phyloP scores from a whole-genome alignment of 2,329 filamentous ascomycete genomes.

The Calonectria henricotiae region DNA sequence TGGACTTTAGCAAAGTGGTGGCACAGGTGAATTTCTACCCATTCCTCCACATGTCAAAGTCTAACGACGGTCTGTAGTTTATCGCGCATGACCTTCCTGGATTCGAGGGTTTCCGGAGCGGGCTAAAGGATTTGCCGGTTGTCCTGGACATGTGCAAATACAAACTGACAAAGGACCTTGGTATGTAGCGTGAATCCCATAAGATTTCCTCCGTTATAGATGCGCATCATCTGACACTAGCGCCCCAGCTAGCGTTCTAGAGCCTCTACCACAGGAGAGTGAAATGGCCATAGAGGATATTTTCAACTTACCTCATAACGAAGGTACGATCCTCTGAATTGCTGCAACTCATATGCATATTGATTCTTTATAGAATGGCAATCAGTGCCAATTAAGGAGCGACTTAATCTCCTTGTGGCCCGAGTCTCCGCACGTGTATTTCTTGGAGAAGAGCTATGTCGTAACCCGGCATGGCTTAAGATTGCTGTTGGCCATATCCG shows the following conservation, averaged over 20 bases:
- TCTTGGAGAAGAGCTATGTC: slow-evolving; percentile 13
- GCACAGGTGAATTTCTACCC: slow-evolving; percentile 1
- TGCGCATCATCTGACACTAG: background rate
- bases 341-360: background rate
- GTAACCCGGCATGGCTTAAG: slow-evolving; percentile 10
- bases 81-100: slow-evolving; percentile 16
- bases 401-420: background rate
- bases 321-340: background rate
- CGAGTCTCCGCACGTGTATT: slow-evolving; percentile 7
- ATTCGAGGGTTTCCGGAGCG: slow-evolving; percentile 6
- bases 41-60: no score
- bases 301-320: background rate
- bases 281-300: slow-evolving; percentile 10
- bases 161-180: slow-evolving; percentile 1
- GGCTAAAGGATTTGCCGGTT: slow-evolving; percentile 8
- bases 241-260: background rate
- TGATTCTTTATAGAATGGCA: background rate
- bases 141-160: slow-evolving; percentile 20
- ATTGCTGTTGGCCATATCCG: slow-evolving; percentile 6
- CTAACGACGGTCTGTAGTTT: background rate
- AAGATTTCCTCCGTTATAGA: no score
- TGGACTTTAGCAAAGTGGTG: slow-evolving; percentile 15
- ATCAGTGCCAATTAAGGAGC: slow-evolving; percentile 7
- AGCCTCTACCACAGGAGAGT: slow-evolving; percentile 9
- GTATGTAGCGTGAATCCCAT: background rate